phyloP scores from a whole-genome alignment of 1,284 basidiomycete species.

The Fomitopsis betulina region DNA sequence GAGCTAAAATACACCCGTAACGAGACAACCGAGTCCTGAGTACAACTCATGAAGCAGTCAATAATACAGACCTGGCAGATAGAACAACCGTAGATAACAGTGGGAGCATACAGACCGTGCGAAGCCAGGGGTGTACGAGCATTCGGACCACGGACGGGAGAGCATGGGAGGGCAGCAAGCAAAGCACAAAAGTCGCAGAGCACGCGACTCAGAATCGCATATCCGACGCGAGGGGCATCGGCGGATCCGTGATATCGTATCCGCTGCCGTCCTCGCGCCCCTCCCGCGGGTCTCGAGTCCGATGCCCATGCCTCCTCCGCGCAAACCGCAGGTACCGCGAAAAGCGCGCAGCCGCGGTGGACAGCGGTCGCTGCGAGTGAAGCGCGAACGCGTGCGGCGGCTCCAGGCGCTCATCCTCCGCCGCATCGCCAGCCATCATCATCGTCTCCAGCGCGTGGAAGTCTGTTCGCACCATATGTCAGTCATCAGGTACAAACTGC shows the following conservation, averaged over 20 bases:
- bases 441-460: constrained; percentile 46
- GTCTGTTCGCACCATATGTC: constrained; percentile 26
- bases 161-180: background rate
- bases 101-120: background rate
- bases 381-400: constrained; percentile 15
- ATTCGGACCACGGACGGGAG: background rate
- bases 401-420: constrained; percentile 21
- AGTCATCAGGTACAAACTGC: background rate
- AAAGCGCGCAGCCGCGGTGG: constrained; percentile 41
- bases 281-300: background rate
- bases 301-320: constrained; percentile 29
- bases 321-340: constrained; percentile 67
- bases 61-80: background rate
- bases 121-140: background rate
- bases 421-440: constrained; percentile 31
- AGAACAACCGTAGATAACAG: background rate
- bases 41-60: background rate
- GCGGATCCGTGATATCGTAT: constrained; percentile 27
- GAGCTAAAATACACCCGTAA: background rate
- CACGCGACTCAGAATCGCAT: constrained; percentile 4
- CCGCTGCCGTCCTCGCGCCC: constrained; percentile 18
- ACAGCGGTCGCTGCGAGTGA: constrained; percentile 20
- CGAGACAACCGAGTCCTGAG: background rate
- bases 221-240: constrained; percentile 21
- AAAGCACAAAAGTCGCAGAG: background rate